Evolutionary conservation across 2,329 filamentous ascomycete genomes (phyloP), one percentile per base, ranked within the genome.

Genomic region (Aspergillus sp.): DNA sequence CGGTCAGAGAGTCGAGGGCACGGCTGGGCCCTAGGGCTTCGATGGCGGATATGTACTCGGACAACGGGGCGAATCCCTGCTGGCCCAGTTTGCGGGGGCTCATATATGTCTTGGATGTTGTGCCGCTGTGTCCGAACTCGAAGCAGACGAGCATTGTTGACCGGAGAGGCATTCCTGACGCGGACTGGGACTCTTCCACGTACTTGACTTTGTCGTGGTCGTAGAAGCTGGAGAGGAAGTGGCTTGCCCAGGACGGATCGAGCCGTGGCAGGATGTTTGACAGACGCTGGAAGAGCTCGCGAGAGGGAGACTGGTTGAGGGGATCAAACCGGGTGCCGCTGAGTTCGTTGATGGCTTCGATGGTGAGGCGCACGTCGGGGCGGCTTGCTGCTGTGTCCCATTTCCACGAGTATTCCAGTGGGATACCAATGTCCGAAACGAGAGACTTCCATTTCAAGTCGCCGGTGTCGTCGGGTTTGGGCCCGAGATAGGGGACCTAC

Each of bases 341-440:
- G n/a, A 21, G 8, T 17, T 19, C 15, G 12, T 27, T 39, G 23
- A 60, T 57, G 3, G 58, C 23, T 35, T 57, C 58, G 8, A 11
- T 60, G 57, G 15, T 59, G 60, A 43, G 66, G 60, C 56, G 64
- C 31, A 58, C 64, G 58, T 58, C 51, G 60, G 55, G 69, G 2
- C 17, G 14, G 5, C 8, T 44, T n/a, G 21, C 37, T 8, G 35
- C 12, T 1, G 52, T 61, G 39, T 63, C 60, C 64, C 64, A 66
- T 39, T 62, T 63, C 62, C 62, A 66, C 2, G 51, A 60, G 50
- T 64, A 64, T 27, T 65, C 62, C 9, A 64, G 47, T 4, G 64
- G 64, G 2, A 50, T 52, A 1, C 61, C 61, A 27, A 65, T 62
- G 19, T 44, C 37, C 3, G 55, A 41, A 5, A 61, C n/a, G 31